Percentiles rank a stretch among this genome's conserved stretches.
Evolutionary conservation across 2,329 filamentous ascomycete species (phyloP).

Genomic region (Fusarium metavorans): DNA sequence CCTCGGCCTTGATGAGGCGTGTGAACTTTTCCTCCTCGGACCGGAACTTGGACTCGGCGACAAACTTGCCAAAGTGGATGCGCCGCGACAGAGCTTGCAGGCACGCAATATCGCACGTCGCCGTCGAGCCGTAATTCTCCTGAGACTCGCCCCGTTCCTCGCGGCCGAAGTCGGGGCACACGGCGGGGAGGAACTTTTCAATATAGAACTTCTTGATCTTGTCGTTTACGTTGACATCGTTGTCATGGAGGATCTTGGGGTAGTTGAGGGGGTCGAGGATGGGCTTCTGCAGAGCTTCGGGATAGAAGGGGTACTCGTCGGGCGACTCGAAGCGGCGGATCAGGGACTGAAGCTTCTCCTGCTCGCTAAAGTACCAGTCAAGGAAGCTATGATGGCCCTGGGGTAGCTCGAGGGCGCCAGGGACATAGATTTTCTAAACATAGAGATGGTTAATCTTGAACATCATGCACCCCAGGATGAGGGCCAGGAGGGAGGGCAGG

Average conservation of each 20-base stretch:
- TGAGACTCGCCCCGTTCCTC: constrained; percentile 85
- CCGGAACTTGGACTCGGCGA: constrained; percentile 94
- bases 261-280: constrained; percentile 92
- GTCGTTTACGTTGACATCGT: constrained; percentile 90
- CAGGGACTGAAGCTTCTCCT: constrained; percentile 90
- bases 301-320: constrained; percentile 98
- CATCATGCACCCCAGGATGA: constrained; percentile 16
- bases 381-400: constrained; percentile 81
- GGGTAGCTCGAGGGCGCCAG: constrained; percentile 84
- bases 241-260: constrained; percentile 86
- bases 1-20: constrained; percentile 81
- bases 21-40: constrained; percentile 86
- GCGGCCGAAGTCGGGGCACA: constrained; percentile 82
- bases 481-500: constrained; percentile 9
- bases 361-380: constrained; percentile 92
- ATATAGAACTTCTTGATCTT: constrained; percentile 90
- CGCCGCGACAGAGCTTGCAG: constrained; percentile 90
- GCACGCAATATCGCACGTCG: constrained; percentile 89
- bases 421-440: constrained; percentile 78
- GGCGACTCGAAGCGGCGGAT: constrained; percentile 96
- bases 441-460: constrained; percentile 21
- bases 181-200: constrained; percentile 82
- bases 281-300: constrained; percentile 79
- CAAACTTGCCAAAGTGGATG: constrained; percentile 98
- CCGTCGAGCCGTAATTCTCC: constrained; percentile 95